These are phyloP conservation scores for Lichtheimia corymbifera DNA, from an alignment of 371 early-diverging fungal species.

Conservation along the genomic window DNA sequence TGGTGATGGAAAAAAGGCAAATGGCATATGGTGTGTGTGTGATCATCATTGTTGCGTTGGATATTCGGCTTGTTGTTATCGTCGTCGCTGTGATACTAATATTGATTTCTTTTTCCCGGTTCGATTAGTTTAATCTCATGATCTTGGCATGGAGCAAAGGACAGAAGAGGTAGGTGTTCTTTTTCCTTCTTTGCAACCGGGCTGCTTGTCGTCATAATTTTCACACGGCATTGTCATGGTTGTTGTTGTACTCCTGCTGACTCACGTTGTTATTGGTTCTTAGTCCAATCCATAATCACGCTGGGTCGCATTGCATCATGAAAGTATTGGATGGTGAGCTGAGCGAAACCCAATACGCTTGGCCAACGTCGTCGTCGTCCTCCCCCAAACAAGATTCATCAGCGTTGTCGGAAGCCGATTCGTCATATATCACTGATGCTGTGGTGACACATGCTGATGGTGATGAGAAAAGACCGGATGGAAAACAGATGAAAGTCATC, in stretches of 20 bases:
- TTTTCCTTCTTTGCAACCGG: not conserved
- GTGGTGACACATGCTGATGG: conserved; percentile 15
- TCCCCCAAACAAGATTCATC: not conserved
- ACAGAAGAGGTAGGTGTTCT: conserved; percentile 59
- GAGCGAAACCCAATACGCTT: conserved; percentile 78
- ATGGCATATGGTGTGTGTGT: not conserved
- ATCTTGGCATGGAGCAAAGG: conserved; percentile 88
- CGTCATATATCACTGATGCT: conserved; percentile 26
- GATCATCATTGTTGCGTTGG: not conserved
- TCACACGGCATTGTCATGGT: not conserved
- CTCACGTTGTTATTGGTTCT: conserved; percentile 6
- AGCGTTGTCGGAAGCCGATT: conserved; percentile 9
- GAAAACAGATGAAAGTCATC: conserved; percentile 26
- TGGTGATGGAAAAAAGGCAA: too few relatives aligned
- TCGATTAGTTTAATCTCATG: conserved; percentile 80
- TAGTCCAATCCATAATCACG: conserved; percentile 93
- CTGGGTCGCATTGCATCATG: conserved; percentile 94
- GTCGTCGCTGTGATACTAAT: not conserved
- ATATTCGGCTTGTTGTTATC: not conserved
- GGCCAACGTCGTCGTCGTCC: conserved; percentile 54
- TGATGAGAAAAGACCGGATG: not conserved
- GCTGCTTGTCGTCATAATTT: not conserved
- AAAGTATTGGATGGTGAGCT: conserved; percentile 88
- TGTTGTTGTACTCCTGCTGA: conserved; percentile 3
- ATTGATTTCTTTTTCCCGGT: not conserved